Base-by-base conservation (phyloP, 371 early-diverging fungal species). In the Parasitella parasitica region DNA sequence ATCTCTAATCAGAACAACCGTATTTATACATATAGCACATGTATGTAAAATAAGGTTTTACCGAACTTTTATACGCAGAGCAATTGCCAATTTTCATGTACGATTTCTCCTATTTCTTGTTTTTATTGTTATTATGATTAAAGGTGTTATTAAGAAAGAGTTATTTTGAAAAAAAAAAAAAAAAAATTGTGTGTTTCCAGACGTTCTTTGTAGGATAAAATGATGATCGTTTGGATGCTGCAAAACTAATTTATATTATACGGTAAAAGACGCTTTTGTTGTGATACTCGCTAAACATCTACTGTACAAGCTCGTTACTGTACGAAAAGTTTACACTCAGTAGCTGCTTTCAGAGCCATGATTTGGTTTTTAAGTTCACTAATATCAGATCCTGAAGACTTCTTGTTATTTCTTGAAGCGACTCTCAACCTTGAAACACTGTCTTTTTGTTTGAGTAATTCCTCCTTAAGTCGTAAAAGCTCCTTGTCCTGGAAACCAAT, bases 401-500 rank as follows among this genome's bases (percentile, higher is more conserved):
- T 73, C 11, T 67, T 72, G 2, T 56, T 63, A 22, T 57, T 55
- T 49, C 70, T 67, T 15, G 67, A 61, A 11, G 75, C 72, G 18
- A 70, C 63, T 28, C 87, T 78, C 37, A 96, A 75, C 54, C 80
- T 80, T n/a, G 86, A 78, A 13, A 92, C 86, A 74, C 91, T 91
- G 28, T 91, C 89, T 60, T 88, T 85, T 62, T 85, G 83, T 57
- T 80, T 78, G 13, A 78, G 61, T 50, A 91, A 72, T 58, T 90
- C 89, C 30, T 77, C 85, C 32, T 83, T 81, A 26, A 90, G 79
- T 13, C 72, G 69, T 39, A 76, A 63, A 43, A 91, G 81, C 48
- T 87, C 82, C 15, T 81, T 82, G 36, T 90, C 90, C 59, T 88
- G 80, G 22, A 80, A 75, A 37, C 81, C 73, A 56, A 87, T 75